phyloP scores from a whole-genome alignment of 805 yeast species.

The Nakazawaea ambrosiae region DNA sequence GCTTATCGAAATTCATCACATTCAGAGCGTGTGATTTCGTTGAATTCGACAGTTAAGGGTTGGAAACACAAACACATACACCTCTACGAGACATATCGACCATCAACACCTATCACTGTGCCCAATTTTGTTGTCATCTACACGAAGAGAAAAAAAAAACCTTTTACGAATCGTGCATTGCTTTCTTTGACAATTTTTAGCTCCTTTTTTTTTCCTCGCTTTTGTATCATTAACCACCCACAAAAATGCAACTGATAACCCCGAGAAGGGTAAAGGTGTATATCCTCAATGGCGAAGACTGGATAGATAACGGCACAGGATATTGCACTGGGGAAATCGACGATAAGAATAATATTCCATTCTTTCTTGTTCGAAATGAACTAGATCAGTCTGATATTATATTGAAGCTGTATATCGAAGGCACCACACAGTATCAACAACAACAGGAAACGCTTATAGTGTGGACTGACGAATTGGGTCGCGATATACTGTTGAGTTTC shows the following conservation, averaged over 20 bases:
- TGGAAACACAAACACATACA: too few species aligned
- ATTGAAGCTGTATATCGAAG: constrained; percentile 61
- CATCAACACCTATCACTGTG: too few species aligned
- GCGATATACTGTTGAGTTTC: constrained; percentile 82
- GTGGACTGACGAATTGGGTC: constrained; percentile 74
- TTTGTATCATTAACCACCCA: not conserved
- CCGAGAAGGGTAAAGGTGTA: constrained; percentile 91
- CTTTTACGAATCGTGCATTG: too few species aligned
- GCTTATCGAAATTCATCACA: too few species aligned
- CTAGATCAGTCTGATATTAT: constrained; percentile 49
- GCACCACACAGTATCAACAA: constrained; percentile 77
- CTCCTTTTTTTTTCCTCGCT: too few species aligned
- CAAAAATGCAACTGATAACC: constrained; percentile 18
- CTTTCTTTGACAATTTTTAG: too few species aligned
- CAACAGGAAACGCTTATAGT: constrained; percentile 93
- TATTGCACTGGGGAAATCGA: constrained; percentile 69
- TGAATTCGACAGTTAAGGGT: too few species aligned
- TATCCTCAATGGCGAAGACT: constrained; percentile 67
- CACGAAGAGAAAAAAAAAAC: too few species aligned
- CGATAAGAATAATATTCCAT: constrained; percentile 33
- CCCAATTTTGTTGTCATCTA: too few species aligned
- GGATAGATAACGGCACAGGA: constrained; percentile 94
- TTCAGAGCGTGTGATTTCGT: too few species aligned
- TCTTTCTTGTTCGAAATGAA: constrained; percentile 69
- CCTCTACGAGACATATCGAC: too few species aligned